Evolutionary conservation across 352 stramenopile genomes (phyloP), one percentile per base, ranked within the genome.

Genomic region (Plasmopara halstedii): DNA sequence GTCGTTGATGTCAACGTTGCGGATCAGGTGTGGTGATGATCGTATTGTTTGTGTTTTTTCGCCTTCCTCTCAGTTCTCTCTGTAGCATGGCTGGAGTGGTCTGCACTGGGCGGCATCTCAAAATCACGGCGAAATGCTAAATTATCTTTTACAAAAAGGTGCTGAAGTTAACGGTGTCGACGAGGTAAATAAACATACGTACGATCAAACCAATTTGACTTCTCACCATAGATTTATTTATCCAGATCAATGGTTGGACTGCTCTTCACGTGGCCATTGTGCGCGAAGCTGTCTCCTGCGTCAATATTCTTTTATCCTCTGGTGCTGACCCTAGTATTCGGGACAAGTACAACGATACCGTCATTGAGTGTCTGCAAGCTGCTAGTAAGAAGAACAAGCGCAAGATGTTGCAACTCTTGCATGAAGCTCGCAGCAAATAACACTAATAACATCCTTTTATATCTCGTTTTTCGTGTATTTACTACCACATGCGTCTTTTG

Each of bases 31-130:
- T 2, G 22, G 19, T 31, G 6, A 22, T 13, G 26, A 36, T 17
- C 34, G 19, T 6, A n/a, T 37, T 15, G 15, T 15, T 46, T 51
- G 29, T 18, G 19, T 29, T 17, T 27, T 39, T 42, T 50, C 11
- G 17, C 9, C 21, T 10, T 40, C 2, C 5, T 35, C 43, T 36
- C 43, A 17, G 15, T 2, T 50, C 20, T 50, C 6, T 39, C 32
- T 22, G 17, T 33, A 89, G 75, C 79, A 90, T 36, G 79, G 75
- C 14, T 90, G 75, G 79, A 87, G 68, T 46, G 79, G 66, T 2
- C 46, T 90, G 42, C 79, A 90, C 47, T 90, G 75, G 79, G 75
- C 79, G 14, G 73, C 75, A 6, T 85, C 79, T 6, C 75, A 87
- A 48, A 64, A 63, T 9, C 75, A 88, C 42, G 37, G 18, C 5